These are phyloP conservation scores for Xanthoceras sorbifolium DNA, from an alignment of 345 rosid genomes.

Conservation along the genomic window DNA sequence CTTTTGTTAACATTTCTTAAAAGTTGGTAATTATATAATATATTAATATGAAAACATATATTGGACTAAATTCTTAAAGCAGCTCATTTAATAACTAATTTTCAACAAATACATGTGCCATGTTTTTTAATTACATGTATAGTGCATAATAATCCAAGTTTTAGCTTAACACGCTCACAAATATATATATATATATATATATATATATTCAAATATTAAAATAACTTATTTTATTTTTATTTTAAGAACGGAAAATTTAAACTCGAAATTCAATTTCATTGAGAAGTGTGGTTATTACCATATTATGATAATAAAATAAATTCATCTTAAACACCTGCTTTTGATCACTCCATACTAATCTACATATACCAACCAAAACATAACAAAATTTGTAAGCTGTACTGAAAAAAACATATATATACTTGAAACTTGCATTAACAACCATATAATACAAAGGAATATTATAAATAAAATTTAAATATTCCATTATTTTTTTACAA, in stretches of 20 bases:
- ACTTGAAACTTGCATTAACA: neutral
- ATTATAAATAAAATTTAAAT: neutral
- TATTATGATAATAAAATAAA: too few species aligned
- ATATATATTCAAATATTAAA: neutral
- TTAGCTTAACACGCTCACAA: neutral
- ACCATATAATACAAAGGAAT: constrained; percentile 2
- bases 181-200: neutral
- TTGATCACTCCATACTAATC: neutral
- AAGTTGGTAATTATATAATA: too few species aligned
- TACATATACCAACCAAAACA: neutral
- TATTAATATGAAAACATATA: too few species aligned
- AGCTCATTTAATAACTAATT: neutral
- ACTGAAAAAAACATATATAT: neutral
- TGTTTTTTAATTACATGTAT: constrained; percentile 19
- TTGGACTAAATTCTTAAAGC: neutral
- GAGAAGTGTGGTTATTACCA: too few species aligned
- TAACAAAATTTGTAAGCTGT: neutral
- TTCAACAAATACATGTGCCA: constrained; percentile 31
- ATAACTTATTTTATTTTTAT: too few species aligned
- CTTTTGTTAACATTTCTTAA: too few species aligned
- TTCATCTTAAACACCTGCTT: neutral
- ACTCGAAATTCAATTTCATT: too few species aligned
- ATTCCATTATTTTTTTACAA: neutral
- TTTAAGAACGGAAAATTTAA: too few species aligned
- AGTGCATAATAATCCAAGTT: constrained; percentile 23